phyloP scores from a whole-genome alignment of 2,329 filamentous ascomycete genomes.

The Torrubiellomyces zombiae region DNA sequence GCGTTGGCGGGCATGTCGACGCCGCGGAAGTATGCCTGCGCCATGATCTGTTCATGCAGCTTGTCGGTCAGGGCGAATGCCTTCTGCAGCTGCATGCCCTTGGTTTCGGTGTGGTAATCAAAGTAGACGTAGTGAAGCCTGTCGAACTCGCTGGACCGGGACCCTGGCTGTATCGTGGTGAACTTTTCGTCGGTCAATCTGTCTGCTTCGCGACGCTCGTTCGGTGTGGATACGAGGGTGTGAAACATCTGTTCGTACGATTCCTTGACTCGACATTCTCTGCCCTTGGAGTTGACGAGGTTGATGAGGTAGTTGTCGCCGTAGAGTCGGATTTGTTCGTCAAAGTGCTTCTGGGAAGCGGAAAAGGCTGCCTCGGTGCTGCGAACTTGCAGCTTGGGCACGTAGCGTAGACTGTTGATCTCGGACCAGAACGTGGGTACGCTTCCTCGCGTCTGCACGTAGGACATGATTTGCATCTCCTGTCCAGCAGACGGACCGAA shows the following conservation, averaged over 20 bases:
- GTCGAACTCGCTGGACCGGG: slow-evolving; percentile 49
- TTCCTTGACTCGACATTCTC: slow-evolving; percentile 76
- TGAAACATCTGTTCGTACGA: slow-evolving; percentile 87
- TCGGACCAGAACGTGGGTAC: slow-evolving; percentile 95
- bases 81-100: slow-evolving; percentile 84
- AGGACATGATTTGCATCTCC: slow-evolving; percentile 81
- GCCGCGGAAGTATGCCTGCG: slow-evolving; percentile 84
- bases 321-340: slow-evolving; percentile 84
- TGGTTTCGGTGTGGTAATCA: slow-evolving; percentile 96
- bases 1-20: slow-evolving; percentile 63
- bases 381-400: slow-evolving; percentile 75
- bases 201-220: slow-evolving; percentile 50
- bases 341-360: slow-evolving; percentile 74
- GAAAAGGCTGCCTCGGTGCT: slow-evolving; percentile 64
- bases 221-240: slow-evolving; percentile 51
- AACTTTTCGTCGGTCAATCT: slow-evolving; percentile 61
- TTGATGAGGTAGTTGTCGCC: slow-evolving; percentile 97
- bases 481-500: slow-evolving; percentile 39
- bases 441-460: slow-evolving; percentile 91
- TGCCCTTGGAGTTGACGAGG: slow-evolving; percentile 87
- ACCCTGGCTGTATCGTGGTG: slow-evolving; percentile 52
- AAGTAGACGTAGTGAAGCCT: slow-evolving; percentile 94
- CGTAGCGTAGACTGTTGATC: slow-evolving; percentile 84
- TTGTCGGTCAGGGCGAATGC: slow-evolving; percentile 75
- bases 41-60: slow-evolving; percentile 56